Conservation (phyloP, 257 asterid genomes). For the Solanum pennellii region DNA sequence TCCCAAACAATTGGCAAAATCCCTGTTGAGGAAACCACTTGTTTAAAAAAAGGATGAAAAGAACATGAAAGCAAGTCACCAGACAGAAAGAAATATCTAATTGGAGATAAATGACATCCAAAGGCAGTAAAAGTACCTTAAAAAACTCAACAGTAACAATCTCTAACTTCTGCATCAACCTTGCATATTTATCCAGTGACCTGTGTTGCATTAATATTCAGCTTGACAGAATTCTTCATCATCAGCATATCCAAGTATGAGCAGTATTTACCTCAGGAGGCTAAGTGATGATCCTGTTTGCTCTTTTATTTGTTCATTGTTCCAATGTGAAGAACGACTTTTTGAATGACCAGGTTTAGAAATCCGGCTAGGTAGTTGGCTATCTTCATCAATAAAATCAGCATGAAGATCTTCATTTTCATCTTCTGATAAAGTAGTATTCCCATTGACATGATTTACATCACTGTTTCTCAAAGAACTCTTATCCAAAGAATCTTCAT, state of each 20-base stretch:
- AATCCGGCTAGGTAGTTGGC: slow-evolving; percentile 97
- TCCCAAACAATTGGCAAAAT: slow-evolving; percentile 82
- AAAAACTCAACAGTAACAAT: slow-evolving; percentile 82
- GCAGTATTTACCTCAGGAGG: slow-evolving; percentile 59
- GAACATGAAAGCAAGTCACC: background rate
- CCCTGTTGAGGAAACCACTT: slow-evolving; percentile 48
- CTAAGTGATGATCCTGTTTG: slow-evolving; percentile 93
- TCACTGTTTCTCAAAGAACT: slow-evolving; percentile 27
- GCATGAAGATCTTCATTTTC: slow-evolving; percentile 99
- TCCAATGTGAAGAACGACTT: slow-evolving; percentile 42
- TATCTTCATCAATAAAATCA: slow-evolving; percentile 98
- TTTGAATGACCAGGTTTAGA: slow-evolving; percentile 48
- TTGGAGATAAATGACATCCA: slow-evolving; percentile 1
- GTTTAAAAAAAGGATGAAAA: background rate
- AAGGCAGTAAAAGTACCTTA: slow-evolving; percentile 37
- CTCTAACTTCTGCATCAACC: slow-evolving; percentile 96
- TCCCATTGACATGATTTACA: slow-evolving; percentile 47
- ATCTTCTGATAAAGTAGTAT: slow-evolving; percentile 57
- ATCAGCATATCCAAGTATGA: slow-evolving; percentile 3
- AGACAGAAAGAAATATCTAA: background rate
- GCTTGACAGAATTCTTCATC: slow-evolving; percentile 13
- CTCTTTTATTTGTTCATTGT: slow-evolving; percentile 48
- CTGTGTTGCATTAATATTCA: slow-evolving; percentile 31
- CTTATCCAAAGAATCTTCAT: slow-evolving; percentile 16
- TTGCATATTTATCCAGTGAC: slow-evolving; percentile 94